Conservation (phyloP, 352 stramenopile species). For the Phytophthora capsici region DNA sequence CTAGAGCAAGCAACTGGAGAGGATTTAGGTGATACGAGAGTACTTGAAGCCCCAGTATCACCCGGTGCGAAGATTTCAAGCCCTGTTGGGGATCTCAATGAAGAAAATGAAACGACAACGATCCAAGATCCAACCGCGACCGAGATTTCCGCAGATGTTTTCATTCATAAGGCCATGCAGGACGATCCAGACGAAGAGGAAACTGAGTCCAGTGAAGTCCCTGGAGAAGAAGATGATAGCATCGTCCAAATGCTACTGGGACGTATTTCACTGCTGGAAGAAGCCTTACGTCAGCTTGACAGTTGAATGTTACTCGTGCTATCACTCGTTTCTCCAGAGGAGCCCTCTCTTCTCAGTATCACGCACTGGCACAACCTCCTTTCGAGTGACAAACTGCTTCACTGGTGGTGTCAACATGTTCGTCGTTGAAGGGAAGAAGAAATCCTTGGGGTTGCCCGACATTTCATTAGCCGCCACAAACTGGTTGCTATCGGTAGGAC, state of each 20-base stretch:
- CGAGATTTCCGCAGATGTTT: neutral
- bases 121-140: neutral
- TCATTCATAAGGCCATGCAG: too few relatives aligned
- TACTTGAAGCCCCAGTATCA: neutral
- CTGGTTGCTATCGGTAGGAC: conserved; percentile 38
- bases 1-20: conserved; percentile 5
- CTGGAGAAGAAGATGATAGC: conserved; percentile 38
- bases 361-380: conserved; percentile 46
- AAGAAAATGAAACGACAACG: neutral
- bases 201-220: conserved; percentile 16
- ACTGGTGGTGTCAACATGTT: conserved; percentile 62
- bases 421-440: conserved; percentile 66
- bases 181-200: conserved; percentile 17
- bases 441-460: conserved; percentile 56
- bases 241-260: conserved; percentile 49
- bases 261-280: conserved; percentile 55
- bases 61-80: neutral
- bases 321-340: conserved; percentile 61
- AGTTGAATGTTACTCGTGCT: conserved; percentile 7
- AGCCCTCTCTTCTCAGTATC: conserved; percentile 49
- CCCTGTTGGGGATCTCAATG: neutral
- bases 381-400: conserved; percentile 64
- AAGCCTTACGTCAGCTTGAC: conserved; percentile 45
- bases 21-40: neutral
- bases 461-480: conserved; percentile 45